phyloP scores from a whole-genome alignment of 2,329 filamentous ascomycete species.

The Canariomyces notabilis region DNA sequence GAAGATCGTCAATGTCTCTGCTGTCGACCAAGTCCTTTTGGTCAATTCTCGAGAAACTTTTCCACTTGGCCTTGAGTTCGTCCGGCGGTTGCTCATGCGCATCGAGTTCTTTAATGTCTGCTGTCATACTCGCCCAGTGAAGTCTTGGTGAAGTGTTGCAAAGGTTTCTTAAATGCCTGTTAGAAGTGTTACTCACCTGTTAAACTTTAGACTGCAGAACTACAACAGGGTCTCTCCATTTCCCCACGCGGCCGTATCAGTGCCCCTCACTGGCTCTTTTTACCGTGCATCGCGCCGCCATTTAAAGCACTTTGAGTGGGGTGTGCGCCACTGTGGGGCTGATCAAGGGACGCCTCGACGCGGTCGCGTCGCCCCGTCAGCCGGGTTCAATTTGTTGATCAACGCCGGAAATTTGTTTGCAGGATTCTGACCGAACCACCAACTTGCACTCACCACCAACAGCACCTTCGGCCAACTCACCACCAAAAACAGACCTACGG shows the following conservation, averaged over 20 bases:
- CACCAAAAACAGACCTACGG: conserved; percentile 1
- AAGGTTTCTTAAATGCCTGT: not conserved
- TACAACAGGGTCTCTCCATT: too few relatives aligned
- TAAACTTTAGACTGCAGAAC: too few relatives aligned
- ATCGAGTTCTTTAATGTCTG: conserved; percentile 53
- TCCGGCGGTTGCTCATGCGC: conserved; percentile 74
- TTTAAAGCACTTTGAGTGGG: conserved; percentile 3
- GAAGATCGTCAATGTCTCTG: conserved; percentile 52
- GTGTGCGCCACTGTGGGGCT: conserved; percentile 11
- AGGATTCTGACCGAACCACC: not conserved
- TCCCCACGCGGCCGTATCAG: not conserved
- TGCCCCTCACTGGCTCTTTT: not conserved
- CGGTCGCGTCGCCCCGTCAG: conserved; percentile 19
- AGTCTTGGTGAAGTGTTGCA: too few relatives aligned
- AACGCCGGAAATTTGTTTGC: conserved; percentile 14
- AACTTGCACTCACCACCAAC: conserved; percentile 1
- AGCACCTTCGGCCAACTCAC: not conserved
- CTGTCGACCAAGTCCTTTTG: conserved; percentile 46
- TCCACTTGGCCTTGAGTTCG: conserved; percentile 66
- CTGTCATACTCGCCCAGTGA: conserved; percentile 36
- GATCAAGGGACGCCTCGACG: conserved; percentile 11
- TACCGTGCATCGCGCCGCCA: not conserved
- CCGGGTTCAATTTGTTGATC: conserved; percentile 22
- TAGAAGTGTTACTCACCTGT: too few relatives aligned
- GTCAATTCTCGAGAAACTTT: conserved; percentile 62